Percentiles rank a stretch among this genome's conserved stretches.
These are phyloP conservation scores for Cochliopodium minus DNA, from an alignment of 208 protist species.

Conservation along the genomic window DNA sequence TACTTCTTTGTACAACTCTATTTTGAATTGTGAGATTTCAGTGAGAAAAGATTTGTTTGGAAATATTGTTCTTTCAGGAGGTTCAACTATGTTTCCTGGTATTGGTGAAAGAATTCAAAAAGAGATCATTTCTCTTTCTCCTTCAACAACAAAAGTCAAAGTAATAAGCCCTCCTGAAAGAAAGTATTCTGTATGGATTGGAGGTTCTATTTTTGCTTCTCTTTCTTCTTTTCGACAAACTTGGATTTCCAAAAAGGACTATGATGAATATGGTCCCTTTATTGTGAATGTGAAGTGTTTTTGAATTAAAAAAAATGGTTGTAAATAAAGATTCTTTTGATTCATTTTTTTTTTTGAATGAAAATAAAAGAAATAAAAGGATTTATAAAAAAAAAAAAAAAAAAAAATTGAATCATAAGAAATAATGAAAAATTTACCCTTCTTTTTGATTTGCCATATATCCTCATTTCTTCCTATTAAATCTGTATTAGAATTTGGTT, in stretches of 20 bases:
- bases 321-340: no score
- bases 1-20: slow-evolving; percentile 82
- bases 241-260: slow-evolving; percentile 29
- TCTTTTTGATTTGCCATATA: no score
- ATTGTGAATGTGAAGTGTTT: slow-evolving; percentile 97
- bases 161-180: slow-evolving; percentile 79
- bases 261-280: slow-evolving; percentile 81
- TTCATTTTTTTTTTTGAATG: no score
- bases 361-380: no score
- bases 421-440: no score
- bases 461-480: no score
- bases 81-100: slow-evolving; percentile 83
- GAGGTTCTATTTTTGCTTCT: slow-evolving; percentile 82
- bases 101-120: slow-evolving; percentile 86
- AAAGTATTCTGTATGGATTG: slow-evolving; percentile 88
- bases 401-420: no score
- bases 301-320: no score
- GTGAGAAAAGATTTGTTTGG: slow-evolving; percentile 76
- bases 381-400: no score
- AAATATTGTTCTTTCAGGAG: slow-evolving; percentile 82
- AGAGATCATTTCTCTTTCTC: slow-evolving; percentile 72
- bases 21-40: slow-evolving; percentile 84
- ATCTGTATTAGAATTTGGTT: no score
- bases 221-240: background rate
- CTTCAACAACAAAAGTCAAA: slow-evolving; percentile 84